Base-by-base conservation (phyloP, 2,329 filamentous ascomycete species). In the Ustilaginoidea virens region DNA sequence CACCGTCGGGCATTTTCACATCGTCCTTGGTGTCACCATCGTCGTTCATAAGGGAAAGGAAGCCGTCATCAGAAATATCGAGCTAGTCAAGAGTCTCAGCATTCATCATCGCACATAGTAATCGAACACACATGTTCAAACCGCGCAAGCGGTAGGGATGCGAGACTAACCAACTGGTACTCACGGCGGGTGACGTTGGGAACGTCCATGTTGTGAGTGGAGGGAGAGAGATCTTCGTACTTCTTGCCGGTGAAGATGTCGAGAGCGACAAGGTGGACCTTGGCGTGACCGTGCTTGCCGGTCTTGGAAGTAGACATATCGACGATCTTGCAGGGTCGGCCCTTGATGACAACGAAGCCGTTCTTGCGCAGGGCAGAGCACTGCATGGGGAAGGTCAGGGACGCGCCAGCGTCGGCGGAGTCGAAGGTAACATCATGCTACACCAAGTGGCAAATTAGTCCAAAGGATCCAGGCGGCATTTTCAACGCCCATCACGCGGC, bases 271-370 rank as follows among this genome's bases (percentile, higher is more conserved):
- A 98, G 69, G 68, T 98, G 87, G 60, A 98, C 90, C 79, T 98
- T 98, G 67, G 90, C 90, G 81, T 98, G 92, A 63, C 90, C 90
- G 80, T 98, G 90, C 83, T 98, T 98, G 67, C 90, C 90, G 47
- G 90, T 98, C 86, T 98, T 98, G 62, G 90, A 98, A 69, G 90
- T 98, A 48, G 85, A 93, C 92, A 98, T 98, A 57, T 98, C 90
- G 62, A 96, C 82, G 52, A 98, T 98, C 81, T 96, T 98, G 86
- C 90, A 98, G 51, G 90, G 92, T 51, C 90, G 90, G 65, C 71
- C 67, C 79, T 98, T 98, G 69, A 98, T 96, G 60, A 87, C 78
- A 61, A 98, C 90, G 73, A 80, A 79, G 46, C 90, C 87, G 78
- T 92, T 92, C 86, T 98, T 96, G 60, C 90, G 80, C 72, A 98